Evolutionary conservation across 1,284 basidiomycete genomes (phyloP), one percentile per base, ranked within the genome.

Genomic region (Pterulicium gracile): DNA sequence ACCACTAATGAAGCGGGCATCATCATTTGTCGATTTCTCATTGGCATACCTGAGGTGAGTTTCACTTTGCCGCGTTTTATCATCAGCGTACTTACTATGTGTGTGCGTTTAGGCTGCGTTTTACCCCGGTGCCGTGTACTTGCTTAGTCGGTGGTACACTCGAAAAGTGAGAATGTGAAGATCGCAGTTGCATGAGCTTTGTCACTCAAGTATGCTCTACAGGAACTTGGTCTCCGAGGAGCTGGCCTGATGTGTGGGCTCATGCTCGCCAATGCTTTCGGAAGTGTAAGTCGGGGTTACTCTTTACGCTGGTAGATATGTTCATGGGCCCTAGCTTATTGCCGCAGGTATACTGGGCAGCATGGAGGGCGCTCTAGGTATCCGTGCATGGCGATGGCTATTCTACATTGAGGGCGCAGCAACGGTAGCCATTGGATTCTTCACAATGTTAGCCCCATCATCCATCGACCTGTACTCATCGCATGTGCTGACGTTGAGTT

Each of bases 211-310:
- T n/a, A n/a, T n/a, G n/a, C n/a, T 10, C 27, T 32, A 32, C n/a
- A 32, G 77, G 79, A 83, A 61, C 62, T 83, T 3, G 77, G 77
- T 0, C 73, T 87, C 48, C 75, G 87, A 34, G 75, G 78, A 43
- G 79, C 82, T 0, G 70, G 87, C 46, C 68, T 90, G 2, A 85
- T 79, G 58, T 69, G 70, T 4, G 84, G 83, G 14, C 57, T 79
- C 2, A 63, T 88, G n/a, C 69, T 87, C 43, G 81, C 81, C 0
- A 88, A 86, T 62, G 85, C 86, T 2, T 87, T 88, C 57, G 83
- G 84, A 36, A 67, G 73, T 47, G 79, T 81, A 47, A 58, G 77
- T 54, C 18, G 13, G 10, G 7, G 18, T 10, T 10, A 10, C n/a
- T 20, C 39, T 19, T 41, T 10, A 10, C 18, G 18, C 19, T 10